These are phyloP conservation scores for Sugiyamaella xylanicola DNA, from an alignment of 1,139 yeast genomes.

Conservation along the genomic window DNA sequence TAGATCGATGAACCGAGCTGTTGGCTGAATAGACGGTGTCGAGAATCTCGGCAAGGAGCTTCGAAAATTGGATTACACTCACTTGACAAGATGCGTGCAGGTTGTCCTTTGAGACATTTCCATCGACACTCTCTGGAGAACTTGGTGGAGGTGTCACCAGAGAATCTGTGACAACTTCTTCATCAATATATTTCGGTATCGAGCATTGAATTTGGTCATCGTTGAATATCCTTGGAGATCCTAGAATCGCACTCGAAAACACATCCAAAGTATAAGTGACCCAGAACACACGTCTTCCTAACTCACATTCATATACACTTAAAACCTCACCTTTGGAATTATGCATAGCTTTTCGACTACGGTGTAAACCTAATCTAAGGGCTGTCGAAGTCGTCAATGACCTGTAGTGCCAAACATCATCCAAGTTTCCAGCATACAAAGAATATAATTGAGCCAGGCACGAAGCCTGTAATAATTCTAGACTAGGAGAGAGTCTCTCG, in stretches of 20 bases:
- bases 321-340: conserved; percentile 55
- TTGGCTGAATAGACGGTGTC: conserved; percentile 54
- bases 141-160: conserved; percentile 61
- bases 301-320: conserved; percentile 62
- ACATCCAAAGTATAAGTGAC: conserved; percentile 76
- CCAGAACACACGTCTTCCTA: conserved; percentile 83
- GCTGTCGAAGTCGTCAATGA: conserved; percentile 81
- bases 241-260: conserved; percentile 72
- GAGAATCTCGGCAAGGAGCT: conserved; percentile 71
- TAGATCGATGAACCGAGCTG: conserved; percentile 48
- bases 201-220: conserved; percentile 88
- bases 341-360: conserved; percentile 86
- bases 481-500: conserved; percentile 50
- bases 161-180: conserved; percentile 60
- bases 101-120: conserved; percentile 5
- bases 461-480: conserved; percentile 70
- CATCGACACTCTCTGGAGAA: conserved; percentile 33
- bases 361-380: conserved; percentile 79
- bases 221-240: conserved; percentile 77
- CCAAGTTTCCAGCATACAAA: conserved; percentile 70
- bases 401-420: conserved; percentile 72
- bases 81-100: conserved; percentile 32
- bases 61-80: conserved; percentile 58
- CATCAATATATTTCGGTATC: conserved; percentile 68
- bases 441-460: conserved; percentile 72